A percentile compares a stretch with the other conserved stretches of the same genome.
These are phyloP conservation scores for Ophiostoma tasmaniense DNA, from an alignment of 2,329 filamentous ascomycete species.

Conservation along the genomic window DNA sequence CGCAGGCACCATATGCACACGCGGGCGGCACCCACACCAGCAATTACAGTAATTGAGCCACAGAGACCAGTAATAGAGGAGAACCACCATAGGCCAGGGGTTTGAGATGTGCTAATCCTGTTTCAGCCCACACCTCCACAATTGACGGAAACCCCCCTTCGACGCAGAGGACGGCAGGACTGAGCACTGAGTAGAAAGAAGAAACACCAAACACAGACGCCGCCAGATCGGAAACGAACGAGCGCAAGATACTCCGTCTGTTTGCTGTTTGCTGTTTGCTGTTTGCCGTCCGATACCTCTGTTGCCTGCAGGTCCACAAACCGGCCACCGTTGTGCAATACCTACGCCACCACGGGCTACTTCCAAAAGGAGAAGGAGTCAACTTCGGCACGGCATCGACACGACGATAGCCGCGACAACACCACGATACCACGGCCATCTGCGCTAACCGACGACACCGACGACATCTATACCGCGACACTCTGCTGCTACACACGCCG, in stretches of 20 bases:
- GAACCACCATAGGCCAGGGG: slow-evolving; percentile 13
- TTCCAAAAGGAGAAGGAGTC: not conserved
- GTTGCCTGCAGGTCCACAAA: slow-evolving; percentile 5
- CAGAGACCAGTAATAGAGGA: not conserved
- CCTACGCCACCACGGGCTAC: not conserved
- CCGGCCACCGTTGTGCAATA: no score
- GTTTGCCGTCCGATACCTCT: not conserved
- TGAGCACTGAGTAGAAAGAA: not conserved
- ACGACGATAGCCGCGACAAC: not conserved
- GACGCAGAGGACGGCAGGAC: not conserved
- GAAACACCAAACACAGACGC: not conserved
- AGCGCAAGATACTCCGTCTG: not conserved
- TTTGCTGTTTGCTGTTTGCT: not conserved
- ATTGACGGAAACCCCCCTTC: slow-evolving; percentile 3
- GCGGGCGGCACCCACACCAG: not conserved
- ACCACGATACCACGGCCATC: not conserved
- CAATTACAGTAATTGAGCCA: not conserved
- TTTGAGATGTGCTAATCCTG: slow-evolving; percentile 21
- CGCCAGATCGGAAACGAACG: not conserved
- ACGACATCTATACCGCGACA: not conserved
- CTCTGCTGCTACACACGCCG: not conserved
- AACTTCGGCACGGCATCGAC: not conserved
- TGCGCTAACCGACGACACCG: not conserved
- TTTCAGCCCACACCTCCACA: slow-evolving; percentile 19
- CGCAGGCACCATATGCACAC: slow-evolving; percentile 1